Evolutionary conservation across 139 green algal genomes (phyloP).

Genomic region (Microglena sp.): DNA sequence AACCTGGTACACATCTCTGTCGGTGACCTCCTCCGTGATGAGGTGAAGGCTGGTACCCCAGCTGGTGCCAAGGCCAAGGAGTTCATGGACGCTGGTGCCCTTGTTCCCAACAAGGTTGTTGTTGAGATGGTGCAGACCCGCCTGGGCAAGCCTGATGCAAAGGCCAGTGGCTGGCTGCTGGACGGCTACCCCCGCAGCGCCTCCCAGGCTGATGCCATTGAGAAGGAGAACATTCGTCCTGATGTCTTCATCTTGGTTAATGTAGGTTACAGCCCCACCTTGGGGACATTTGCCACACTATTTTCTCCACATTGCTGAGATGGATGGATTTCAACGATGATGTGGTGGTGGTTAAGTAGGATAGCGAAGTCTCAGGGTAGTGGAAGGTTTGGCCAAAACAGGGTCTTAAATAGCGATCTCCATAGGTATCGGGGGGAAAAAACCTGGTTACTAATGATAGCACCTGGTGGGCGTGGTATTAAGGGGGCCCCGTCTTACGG

Average conservation of each 20-base stretch:
- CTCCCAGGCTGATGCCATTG: constrained; percentile 87
- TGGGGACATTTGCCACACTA: too few relatives aligned
- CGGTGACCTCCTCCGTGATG: constrained; percentile 91
- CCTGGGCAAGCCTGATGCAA: constrained; percentile 41
- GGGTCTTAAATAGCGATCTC: too few relatives aligned
- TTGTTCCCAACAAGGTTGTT: constrained; percentile 89
- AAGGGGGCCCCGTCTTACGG: too few relatives aligned
- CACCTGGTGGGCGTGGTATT: too few relatives aligned
- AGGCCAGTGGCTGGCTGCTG: constrained; percentile 83
- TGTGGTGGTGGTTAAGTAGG: too few relatives aligned
- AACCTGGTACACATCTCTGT: constrained; percentile 90
- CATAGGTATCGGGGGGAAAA: too few relatives aligned
- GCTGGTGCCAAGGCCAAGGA: constrained; percentile 51
- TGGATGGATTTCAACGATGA: too few relatives aligned
- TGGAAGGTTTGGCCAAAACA: too few relatives aligned
- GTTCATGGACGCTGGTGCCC: constrained; percentile 89
- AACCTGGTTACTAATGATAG: too few relatives aligned
- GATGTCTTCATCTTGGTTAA: constrained; percentile 93
- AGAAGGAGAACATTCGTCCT: constrained; percentile 80
- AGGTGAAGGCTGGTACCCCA: constrained; percentile 77
- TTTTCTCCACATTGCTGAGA: too few relatives aligned
- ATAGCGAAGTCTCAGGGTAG: too few relatives aligned
- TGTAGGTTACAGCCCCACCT: too few relatives aligned
- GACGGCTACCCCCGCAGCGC: constrained; percentile 92
- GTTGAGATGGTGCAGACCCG: constrained; percentile 85